phyloP scores from a whole-genome alignment of 371 early-diverging fungal genomes.

The Actinomucor elegans region DNA sequence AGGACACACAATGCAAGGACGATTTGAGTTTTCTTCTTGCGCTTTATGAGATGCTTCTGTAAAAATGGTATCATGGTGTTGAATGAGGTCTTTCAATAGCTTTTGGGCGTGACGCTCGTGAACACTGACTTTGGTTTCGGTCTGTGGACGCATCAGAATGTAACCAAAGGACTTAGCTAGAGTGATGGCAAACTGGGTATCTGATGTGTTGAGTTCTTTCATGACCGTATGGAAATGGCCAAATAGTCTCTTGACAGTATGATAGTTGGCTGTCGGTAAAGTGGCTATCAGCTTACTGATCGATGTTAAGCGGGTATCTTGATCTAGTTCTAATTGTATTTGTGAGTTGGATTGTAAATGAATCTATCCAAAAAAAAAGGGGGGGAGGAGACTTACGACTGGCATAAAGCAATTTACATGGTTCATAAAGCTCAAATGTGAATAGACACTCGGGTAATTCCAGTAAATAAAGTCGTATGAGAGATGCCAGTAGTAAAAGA shows the following conservation, averaged over 20 bases:
- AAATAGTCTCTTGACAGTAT: constrained; percentile 49
- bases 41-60: constrained; percentile 24
- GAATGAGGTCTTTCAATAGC: constrained; percentile 57
- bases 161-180: constrained; percentile 49
- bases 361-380: not conserved
- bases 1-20: constrained; percentile 22
- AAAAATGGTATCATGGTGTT: constrained; percentile 30
- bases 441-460: constrained; percentile 73
- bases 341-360: not conserved
- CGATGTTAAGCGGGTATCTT: constrained; percentile 40
- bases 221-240: constrained; percentile 48
- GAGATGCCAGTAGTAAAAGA: constrained; percentile 57
- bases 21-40: constrained; percentile 26
- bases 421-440: constrained; percentile 75
- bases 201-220: not conserved
- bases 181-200: constrained; percentile 1
- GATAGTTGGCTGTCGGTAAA: constrained; percentile 52
- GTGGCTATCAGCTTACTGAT: constrained; percentile 56
- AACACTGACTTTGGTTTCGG: constrained; percentile 47
- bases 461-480: constrained; percentile 67
- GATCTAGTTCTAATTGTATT: constrained; percentile 32
- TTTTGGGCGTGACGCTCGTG: constrained; percentile 62
- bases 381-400: constrained; percentile 43
- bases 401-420: constrained; percentile 66
- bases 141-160: constrained; percentile 59